Percentiles rank a stretch among this genome's conserved stretches.
phyloP scores from a whole-genome alignment of 2,329 filamentous ascomycete genomes.

The Leptographium wingfieldii region DNA sequence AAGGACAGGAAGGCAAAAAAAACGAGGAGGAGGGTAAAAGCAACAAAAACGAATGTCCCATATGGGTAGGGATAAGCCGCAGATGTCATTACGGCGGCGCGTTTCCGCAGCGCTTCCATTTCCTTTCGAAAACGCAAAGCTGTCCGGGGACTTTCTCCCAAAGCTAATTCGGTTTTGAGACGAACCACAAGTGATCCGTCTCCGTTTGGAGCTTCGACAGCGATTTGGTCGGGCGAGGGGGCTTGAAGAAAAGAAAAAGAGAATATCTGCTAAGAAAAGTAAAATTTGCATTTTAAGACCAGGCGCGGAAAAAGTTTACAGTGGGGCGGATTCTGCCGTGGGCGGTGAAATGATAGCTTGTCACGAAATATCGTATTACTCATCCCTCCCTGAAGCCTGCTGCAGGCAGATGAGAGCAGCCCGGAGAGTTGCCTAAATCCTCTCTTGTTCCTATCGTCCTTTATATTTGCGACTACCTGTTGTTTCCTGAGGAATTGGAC shows the following conservation, averaged over 20 bases:
- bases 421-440: neutral
- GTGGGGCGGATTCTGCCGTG: neutral
- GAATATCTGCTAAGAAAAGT: neutral
- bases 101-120: slow-evolving; percentile 64
- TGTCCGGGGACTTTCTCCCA: slow-evolving; percentile 99
- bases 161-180: slow-evolving; percentile 46
- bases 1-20: neutral
- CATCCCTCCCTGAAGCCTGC: neutral
- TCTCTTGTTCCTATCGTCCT: neutral
- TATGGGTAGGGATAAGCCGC: slow-evolving; percentile 66
- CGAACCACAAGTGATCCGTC: slow-evolving; percentile 28
- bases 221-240: slow-evolving; percentile 98
- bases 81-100: slow-evolving; percentile 98
- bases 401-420: neutral
- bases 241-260: slow-evolving; percentile 30
- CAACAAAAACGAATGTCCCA: neutral
- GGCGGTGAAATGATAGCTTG: neutral
- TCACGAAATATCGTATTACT: neutral
- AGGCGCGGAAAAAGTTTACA: neutral
- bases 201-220: slow-evolving; percentile 98
- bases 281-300: slow-evolving; percentile 3
- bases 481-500: neutral
- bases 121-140: slow-evolving; percentile 11
- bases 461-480: neutral
- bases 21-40: neutral